These are phyloP conservation scores for Emergomyces pasteurianus DNA, from an alignment of 2,329 filamentous ascomycete genomes.

Conservation along the genomic window DNA sequence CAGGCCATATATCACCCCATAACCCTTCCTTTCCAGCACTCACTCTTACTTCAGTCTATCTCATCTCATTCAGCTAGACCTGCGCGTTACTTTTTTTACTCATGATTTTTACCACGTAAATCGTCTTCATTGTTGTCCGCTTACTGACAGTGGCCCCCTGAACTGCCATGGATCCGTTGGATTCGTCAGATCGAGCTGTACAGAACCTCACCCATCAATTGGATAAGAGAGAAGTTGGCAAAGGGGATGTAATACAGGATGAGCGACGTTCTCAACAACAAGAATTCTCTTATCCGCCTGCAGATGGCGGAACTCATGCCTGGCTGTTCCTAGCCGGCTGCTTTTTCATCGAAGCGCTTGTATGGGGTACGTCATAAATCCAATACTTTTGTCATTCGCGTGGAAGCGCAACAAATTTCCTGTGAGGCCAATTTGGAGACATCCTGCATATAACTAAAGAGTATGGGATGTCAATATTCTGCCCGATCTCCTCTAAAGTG, in stretches of 20 bases:
- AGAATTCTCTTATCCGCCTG: conserved; percentile 19
- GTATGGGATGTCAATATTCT: not conserved
- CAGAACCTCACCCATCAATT: not conserved
- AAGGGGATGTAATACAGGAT: not conserved
- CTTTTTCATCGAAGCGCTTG: conserved; percentile 41
- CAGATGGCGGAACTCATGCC: conserved; percentile 28
- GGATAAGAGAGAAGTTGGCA: not conserved
- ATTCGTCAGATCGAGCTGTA: not conserved
- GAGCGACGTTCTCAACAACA: not conserved
- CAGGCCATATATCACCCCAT: no score
- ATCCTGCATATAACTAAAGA: not conserved
- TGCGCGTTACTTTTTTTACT: no score
- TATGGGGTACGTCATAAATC: conserved; percentile 36
- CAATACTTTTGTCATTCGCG: no score
- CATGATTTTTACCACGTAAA: no score
- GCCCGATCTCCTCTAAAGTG: not conserved
- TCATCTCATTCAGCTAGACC: no score
- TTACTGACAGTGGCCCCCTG: not conserved
- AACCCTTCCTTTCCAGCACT: no score
- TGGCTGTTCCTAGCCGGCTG: conserved; percentile 39
- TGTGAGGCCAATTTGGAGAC: no score
- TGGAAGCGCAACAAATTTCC: no score
- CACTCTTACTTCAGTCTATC: no score
- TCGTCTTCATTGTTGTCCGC: not conserved
- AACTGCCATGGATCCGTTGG: not conserved